Base-by-base conservation (phyloP, 2,329 filamentous ascomycete species). In the Pseudogymnoascus sp. region DNA sequence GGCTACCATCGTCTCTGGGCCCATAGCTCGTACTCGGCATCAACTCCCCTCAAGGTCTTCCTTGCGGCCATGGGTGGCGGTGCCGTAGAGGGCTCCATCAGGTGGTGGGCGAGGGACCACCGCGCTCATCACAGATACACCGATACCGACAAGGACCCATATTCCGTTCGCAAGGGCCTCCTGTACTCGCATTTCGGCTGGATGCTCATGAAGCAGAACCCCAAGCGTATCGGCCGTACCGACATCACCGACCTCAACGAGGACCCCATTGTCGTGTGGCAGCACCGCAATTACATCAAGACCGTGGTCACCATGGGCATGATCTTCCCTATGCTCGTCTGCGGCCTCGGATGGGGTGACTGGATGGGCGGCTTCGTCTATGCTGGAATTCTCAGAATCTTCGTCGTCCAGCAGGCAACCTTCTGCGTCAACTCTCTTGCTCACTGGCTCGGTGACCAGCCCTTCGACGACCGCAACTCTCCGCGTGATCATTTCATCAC, bases 151-250 rank as follows among this genome's bases (percentile, higher is more conserved):
- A 95, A 95, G 81, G 91, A 96, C 70, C 91, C 91, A 60, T 96
- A 96, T 81, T 93, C 89, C 23, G 91, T 96, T 70, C 87, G 90
- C 78, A 96, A 96, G 82, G 91, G 91, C 69, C 83, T 95, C 60
- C 78, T 91, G 69, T 93, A 93, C 83, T 91, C 85, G 62, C 88
- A 91, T 79, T 80, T 96, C 64, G 91, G 91, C 71, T 96, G 91
- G 91, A 95, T 96, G 90, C 78, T 96, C 72, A 87, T 96, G 83
- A 93, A 93, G 83, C 91, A 96, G 80, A 93, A 96, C 80, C 90
- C 90, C 68, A 93, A 93, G 83, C 84, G 88, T 67, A 90, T 91
- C 71, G 91, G 91, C 72, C 89, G 91, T 67, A 93, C 90, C 76
- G 91, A 96, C 71, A 95, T 96, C 72, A 88, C 88, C 71, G 91